A percentile compares a stretch with the other conserved stretches of the same genome.
phyloP scores from a whole-genome alignment of 2,329 filamentous ascomycete species.

The Pseudogymnoascus sp. region DNA sequence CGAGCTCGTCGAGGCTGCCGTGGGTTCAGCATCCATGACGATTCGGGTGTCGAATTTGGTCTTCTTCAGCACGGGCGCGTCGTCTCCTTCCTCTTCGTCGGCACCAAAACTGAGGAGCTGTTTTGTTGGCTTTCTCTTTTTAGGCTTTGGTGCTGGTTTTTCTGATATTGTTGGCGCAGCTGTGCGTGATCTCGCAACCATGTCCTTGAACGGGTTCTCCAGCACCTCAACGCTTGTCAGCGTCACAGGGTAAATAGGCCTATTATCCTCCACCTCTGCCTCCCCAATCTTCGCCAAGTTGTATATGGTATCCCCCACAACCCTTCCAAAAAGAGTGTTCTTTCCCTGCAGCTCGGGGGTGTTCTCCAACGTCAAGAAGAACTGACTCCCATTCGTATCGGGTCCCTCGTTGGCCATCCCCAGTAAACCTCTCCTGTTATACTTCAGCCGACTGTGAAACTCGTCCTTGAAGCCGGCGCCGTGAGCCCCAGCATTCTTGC shows the following conservation, averaged over 20 bases:
- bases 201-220: slow-evolving; percentile 75
- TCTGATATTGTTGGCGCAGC: slow-evolving; percentile 43
- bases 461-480: slow-evolving; percentile 71
- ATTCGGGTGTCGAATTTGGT: slow-evolving; percentile 72
- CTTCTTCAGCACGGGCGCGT: slow-evolving; percentile 60
- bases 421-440: slow-evolving; percentile 80
- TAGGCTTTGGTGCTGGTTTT: slow-evolving; percentile 47
- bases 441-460: slow-evolving; percentile 85
- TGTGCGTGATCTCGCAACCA: slow-evolving; percentile 60
- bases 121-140: slow-evolving; percentile 69
- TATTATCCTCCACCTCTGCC: slow-evolving; percentile 72
- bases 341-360: slow-evolving; percentile 78
- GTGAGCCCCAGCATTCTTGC: slow-evolving; percentile 50
- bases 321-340: slow-evolving; percentile 88
- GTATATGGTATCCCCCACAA: slow-evolving; percentile 92
- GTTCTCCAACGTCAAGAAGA: slow-evolving; percentile 88
- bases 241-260: slow-evolving; percentile 78
- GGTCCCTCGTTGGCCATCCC: slow-evolving; percentile 93
- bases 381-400: slow-evolving; percentile 87
- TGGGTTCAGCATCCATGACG: slow-evolving; percentile 50
- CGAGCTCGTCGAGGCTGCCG: slow-evolving; percentile 16
- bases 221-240: slow-evolving; percentile 68
- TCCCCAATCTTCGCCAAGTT: slow-evolving; percentile 93
- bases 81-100: slow-evolving; percentile 49
- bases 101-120: slow-evolving; percentile 72